phyloP scores from a whole-genome alignment of 768 basidiomycete genomes.

The Clitopilus hobsonii region DNA sequence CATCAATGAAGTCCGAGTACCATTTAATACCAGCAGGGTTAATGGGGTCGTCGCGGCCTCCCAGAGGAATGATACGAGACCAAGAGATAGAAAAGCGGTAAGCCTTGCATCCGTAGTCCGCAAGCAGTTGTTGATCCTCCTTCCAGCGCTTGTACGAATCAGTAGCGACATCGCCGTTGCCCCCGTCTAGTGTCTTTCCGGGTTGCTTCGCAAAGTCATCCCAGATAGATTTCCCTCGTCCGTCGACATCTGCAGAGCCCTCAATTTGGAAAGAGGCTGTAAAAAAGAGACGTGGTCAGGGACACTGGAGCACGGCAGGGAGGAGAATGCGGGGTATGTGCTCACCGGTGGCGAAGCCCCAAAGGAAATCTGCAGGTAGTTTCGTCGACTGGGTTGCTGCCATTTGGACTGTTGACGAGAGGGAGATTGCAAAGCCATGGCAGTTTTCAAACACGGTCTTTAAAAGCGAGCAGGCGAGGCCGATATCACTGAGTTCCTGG shows the following conservation, averaged over 20 bases:
- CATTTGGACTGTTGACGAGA: constrained; percentile 22
- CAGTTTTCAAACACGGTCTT: background rate
- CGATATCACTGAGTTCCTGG: constrained; percentile 39
- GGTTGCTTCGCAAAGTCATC: constrained; percentile 64
- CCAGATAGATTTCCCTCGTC: constrained; percentile 70
- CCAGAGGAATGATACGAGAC: constrained; percentile 71
- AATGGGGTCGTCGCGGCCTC: constrained; percentile 68
- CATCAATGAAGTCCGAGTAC: constrained; percentile 70
- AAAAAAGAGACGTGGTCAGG: constrained; percentile 8
- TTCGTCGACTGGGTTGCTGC: constrained; percentile 28
- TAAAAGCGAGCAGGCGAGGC: background rate
- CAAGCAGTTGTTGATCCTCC: constrained; percentile 60
- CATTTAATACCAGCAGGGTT: constrained; percentile 66
- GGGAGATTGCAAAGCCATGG: background rate
- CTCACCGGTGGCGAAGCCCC: constrained; percentile 70
- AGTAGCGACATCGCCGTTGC: constrained; percentile 65
- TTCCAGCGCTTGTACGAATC: constrained; percentile 68
- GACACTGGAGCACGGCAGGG: constrained; percentile 1
- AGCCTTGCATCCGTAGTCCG: constrained; percentile 59
- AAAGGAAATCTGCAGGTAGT: constrained; percentile 58
- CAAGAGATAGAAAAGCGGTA: constrained; percentile 78
- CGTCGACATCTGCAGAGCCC: constrained; percentile 55
- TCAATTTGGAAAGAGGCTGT: constrained; percentile 72
- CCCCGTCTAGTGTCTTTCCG: constrained; percentile 66
- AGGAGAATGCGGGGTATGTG: constrained; percentile 7